Evolutionary conservation across 2,329 filamentous ascomycete genomes (phyloP), one percentile per base, ranked within the genome.

Genomic region (Hansfordia pulvinata): DNA sequence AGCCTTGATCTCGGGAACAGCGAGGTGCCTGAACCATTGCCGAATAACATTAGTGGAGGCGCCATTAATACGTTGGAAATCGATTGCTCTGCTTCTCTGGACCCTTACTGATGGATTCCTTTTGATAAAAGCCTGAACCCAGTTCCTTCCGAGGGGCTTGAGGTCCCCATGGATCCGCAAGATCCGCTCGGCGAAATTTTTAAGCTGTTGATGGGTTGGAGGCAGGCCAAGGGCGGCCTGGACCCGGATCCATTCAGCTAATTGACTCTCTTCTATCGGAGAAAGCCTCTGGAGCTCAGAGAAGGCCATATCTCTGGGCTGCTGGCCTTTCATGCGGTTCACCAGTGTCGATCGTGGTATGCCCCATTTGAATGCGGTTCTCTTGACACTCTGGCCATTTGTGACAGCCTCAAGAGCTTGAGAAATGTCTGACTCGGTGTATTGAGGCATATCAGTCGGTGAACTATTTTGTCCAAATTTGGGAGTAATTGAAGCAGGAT

Each of bases 21-120:
- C 11, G 11, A 27, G 17, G 14, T 10, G 13, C 5, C 11, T 19
- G 17, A 31, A 31, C 19, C 7, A 28, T 4, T 14, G 6, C 18
- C 20, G 27, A 10, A 28, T 27, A 4, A 21, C 21, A 6, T 27
- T n/a, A 27, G 25, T 16, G 4, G n/a, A 20, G 10, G 22, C 29
- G 19, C 26, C 14, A 17, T 31, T 28, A 17, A 25, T 13, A 12
- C 25, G 20, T 12, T 12, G 9, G 3, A 16, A 25, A 25, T 31
- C 19, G 7, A 28, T 25, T 3, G 14, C 7, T n/a, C 23, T 21
- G 15, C 14, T 19, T 21, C 18, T 11, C n/a, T 21, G 10, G 10
- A 21, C 20, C 22, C 25, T 25, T 9, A 31, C 12, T 16, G 14
- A 25, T 8, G 23, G 26, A 16, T 31, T 28, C 10, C 26, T 22